Base-by-base conservation (phyloP, 106 monocot genomes). In the Allium fistulosum region DNA sequence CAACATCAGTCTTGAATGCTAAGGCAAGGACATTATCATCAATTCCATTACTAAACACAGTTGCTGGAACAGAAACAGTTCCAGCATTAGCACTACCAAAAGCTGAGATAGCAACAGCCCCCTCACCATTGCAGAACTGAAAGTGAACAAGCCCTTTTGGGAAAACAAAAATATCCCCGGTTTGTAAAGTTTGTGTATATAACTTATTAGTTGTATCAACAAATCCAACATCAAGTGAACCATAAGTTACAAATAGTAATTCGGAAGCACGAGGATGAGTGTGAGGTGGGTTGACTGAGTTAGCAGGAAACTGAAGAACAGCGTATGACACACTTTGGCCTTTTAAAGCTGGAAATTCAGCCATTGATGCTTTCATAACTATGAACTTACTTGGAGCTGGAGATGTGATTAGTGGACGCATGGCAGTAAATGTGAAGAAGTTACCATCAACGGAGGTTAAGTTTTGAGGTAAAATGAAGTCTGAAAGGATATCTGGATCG, bases 1-100 rank as follows among this genome's bases (percentile, higher is more conserved):
- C 66, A n/a, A 46, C 59, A 22, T 78, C 78, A 26, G 66, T 72
- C 51, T 72, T 78, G 49, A 78, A 78, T 1, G 78, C 71, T 45
- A 72, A 16, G 7, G 71, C 78, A 9, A 78, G 64, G 10, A 72
- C 47, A 4, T 15, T 16, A 3, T 67, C 26, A 12, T 78, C 71
- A 14, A 78, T 78, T 37, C 78, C 66, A 13, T 8, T 67, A 45
- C 15, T 15, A 48, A 78, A 78, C 11, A 78, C 37, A 3, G 63
- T 22, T 48, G 11, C n/a, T 13, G 78, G 72, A n/a, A 78, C 11
- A 11, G 78, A 72, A 8, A 78, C 67, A 5, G 62, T 68, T 9
- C 75, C 75, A 26, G 75, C 53, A 10, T 17, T 62, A 7, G 69
- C 68, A 28, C 75, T 76, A 0, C 68, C 75, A 55, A 78, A 72